Percentiles rank a stretch among this genome's conserved stretches.
Evolutionary conservation across 441 rosid species (phyloP).

Genomic region (Pelargonium citronellum): DNA sequence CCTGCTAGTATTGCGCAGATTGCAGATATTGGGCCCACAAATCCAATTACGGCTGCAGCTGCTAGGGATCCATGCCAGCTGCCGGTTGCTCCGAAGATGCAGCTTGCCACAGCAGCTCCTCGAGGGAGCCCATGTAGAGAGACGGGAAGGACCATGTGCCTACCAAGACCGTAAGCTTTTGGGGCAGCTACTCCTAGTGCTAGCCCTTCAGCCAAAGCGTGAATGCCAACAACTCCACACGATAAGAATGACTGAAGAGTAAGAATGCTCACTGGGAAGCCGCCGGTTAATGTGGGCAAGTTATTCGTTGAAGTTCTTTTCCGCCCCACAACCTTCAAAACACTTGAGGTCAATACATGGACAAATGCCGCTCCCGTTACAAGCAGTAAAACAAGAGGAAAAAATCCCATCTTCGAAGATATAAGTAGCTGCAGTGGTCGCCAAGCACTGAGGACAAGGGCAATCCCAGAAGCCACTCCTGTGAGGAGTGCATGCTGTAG

Average conservation of each 20-base stretch:
- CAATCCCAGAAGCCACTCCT: slow-evolving; percentile 94
- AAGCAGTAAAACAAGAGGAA: slow-evolving; percentile 50
- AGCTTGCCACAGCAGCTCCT: slow-evolving; percentile 99
- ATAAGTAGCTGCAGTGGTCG: slow-evolving; percentile 77
- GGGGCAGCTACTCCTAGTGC: slow-evolving; percentile 98
- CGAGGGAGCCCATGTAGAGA: slow-evolving; percentile 91
- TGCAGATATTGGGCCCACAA: slow-evolving; percentile 84
- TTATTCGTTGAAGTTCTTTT: slow-evolving; percentile 50
- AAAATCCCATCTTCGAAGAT: slow-evolving; percentile 69
- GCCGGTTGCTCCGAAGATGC: slow-evolving; percentile 79
- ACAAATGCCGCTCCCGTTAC: slow-evolving; percentile 49
- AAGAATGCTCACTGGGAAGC: slow-evolving; percentile 61
- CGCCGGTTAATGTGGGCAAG: slow-evolving; percentile 43
- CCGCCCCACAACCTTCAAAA: slow-evolving; percentile 43
- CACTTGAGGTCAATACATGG: slow-evolving; percentile 47
- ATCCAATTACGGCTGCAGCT: slow-evolving; percentile 81
- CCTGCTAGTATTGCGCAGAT: slow-evolving; percentile 85
- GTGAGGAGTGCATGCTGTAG: slow-evolving; percentile 88
- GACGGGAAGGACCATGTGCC: slow-evolving; percentile 95
- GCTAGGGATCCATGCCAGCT: slow-evolving; percentile 89
- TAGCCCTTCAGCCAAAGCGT: slow-evolving; percentile 94
- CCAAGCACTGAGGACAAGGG: slow-evolving; percentile 83
- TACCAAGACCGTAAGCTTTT: slow-evolving; percentile 86
- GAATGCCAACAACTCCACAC: slow-evolving; percentile 79
- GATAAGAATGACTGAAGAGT: slow-evolving; percentile 87